Evolutionary conservation across 352 stramenopile species (phyloP).

Genomic region (Globisporangium iwayamae): DNA sequence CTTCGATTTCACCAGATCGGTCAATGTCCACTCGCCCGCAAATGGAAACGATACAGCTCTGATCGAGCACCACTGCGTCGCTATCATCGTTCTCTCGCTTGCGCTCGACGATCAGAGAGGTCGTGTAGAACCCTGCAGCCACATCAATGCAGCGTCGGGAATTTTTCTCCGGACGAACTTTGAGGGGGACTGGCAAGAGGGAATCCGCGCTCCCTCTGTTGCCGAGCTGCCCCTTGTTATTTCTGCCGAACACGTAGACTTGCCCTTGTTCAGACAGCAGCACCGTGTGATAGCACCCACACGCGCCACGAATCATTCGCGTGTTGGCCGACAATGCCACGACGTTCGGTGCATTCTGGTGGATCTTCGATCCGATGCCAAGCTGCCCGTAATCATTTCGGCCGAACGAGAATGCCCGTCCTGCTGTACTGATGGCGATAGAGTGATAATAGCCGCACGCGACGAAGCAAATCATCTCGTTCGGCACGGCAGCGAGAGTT

Average conservation of each 20-base stretch:
- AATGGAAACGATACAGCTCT: constrained; percentile 59
- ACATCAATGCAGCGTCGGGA: constrained; percentile 73
- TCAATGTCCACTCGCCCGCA: constrained; percentile 87
- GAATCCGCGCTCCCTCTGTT: constrained; percentile 83
- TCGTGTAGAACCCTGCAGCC: constrained; percentile 85
- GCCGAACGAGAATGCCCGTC: constrained; percentile 75
- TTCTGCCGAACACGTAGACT: constrained; percentile 83
- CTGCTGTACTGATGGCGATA: constrained; percentile 58
- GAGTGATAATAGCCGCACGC: constrained; percentile 87
- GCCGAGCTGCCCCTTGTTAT: constrained; percentile 88
- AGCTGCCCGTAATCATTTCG: constrained; percentile 88
- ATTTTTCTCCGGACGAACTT: constrained; percentile 81
- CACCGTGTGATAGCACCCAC: constrained; percentile 86
- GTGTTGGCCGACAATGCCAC: constrained; percentile 68
- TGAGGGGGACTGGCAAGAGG: constrained; percentile 74
- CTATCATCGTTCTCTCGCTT: constrained; percentile 82
- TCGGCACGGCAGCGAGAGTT: constrained; percentile 50
- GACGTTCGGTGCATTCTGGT: constrained; percentile 72
- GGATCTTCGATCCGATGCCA: constrained; percentile 79
- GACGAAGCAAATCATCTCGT: constrained; percentile 77
- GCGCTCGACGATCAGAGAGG: constrained; percentile 78
- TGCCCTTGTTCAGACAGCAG: constrained; percentile 79
- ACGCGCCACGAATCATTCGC: constrained; percentile 69
- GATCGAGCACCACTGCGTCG: constrained; percentile 51
- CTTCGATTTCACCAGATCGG: constrained; percentile 80